A percentile compares a stretch with the other conserved stretches of the same genome.
These are phyloP conservation scores for Aspergillus affinis DNA, from an alignment of 495 filamentous ascomycete genomes.

Conservation along the genomic window DNA sequence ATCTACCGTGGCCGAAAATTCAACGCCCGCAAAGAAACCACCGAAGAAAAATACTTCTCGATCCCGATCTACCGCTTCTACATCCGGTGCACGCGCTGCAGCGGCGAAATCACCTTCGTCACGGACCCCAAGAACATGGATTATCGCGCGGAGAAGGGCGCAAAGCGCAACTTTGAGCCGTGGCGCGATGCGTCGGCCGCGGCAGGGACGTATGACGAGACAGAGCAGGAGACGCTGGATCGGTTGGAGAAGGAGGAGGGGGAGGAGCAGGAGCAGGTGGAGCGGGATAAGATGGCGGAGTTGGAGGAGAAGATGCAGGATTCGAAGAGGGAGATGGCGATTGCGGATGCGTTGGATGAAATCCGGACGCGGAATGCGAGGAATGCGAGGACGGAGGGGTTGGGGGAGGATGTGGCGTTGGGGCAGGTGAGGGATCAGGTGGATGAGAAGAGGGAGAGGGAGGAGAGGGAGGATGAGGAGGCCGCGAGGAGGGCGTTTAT, in stretches of 20 bases:
- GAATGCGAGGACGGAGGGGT: constrained; percentile 68
- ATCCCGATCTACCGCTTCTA: constrained; percentile 94
- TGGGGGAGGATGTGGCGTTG: constrained; percentile 47
- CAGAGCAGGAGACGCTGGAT: constrained; percentile 85
- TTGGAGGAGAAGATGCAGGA: constrained; percentile 83
- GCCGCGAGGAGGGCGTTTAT: constrained; percentile 76
- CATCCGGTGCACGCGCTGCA: constrained; percentile 91
- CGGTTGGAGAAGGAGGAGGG: constrained; percentile 73
- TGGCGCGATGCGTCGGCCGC: constrained; percentile 62
- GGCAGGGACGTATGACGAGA: constrained; percentile 60
- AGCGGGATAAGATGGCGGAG: constrained; percentile 74
- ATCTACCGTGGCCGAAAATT: constrained; percentile 97
- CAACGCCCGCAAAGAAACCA: constrained; percentile 94
- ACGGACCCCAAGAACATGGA: constrained; percentile 96
- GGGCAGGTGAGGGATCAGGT: constrained; percentile 38
- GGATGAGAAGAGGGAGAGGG: constrained; percentile 59
- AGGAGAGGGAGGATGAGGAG: constrained; percentile 86
- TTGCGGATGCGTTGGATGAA: constrained; percentile 95
- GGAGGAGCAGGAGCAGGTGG: constrained; percentile 53
- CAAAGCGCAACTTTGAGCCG: constrained; percentile 89
- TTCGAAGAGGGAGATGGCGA: constrained; percentile 94
- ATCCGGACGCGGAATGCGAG: constrained; percentile 89
- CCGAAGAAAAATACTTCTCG: constrained; percentile 84
- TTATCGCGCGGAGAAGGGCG: constrained; percentile 82
- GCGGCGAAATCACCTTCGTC: constrained; percentile 86